phyloP scores from a whole-genome alignment of 768 basidiomycete species.

The Mycena metata region DNA sequence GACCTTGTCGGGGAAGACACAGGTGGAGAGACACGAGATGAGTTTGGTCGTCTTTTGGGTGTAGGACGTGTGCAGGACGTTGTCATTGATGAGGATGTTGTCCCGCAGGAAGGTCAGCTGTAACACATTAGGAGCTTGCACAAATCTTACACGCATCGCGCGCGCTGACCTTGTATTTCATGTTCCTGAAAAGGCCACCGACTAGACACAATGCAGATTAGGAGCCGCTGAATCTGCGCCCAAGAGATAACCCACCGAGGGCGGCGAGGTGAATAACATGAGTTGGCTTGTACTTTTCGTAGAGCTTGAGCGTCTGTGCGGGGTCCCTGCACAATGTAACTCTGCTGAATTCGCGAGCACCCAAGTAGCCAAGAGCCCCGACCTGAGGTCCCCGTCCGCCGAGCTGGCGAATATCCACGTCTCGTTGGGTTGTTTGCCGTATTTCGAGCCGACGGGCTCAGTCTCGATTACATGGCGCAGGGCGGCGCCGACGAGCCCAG shows the following conservation, averaged over 20 bases:
- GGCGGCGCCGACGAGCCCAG: slow-evolving; percentile 76
- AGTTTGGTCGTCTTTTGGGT: slow-evolving; percentile 78
- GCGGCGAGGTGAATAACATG: slow-evolving; percentile 92
- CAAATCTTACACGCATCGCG: background rate
- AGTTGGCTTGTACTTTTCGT: slow-evolving; percentile 93
- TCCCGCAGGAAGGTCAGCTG: slow-evolving; percentile 94
- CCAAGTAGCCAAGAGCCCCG: background rate
- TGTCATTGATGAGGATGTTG: slow-evolving; percentile 96
- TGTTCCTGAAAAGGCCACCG: slow-evolving; percentile 95
- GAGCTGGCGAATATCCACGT: slow-evolving; percentile 77
- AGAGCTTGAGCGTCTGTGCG: slow-evolving; percentile 75
- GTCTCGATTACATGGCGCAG: slow-evolving; percentile 72
- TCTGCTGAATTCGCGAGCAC: background rate
- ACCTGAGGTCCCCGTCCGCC: slow-evolving; percentile 80
- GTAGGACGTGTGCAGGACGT: slow-evolving; percentile 85
- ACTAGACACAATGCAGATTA: slow-evolving; percentile 60
- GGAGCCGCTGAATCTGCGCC: background rate
- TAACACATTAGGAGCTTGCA: background rate
- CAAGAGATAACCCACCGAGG: slow-evolving; percentile 17
- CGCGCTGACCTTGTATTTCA: slow-evolving; percentile 85
- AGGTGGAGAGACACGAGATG: slow-evolving; percentile 96
- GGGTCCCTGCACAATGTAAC: slow-evolving; percentile 24
- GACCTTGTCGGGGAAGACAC: slow-evolving; percentile 97
- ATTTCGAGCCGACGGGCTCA: slow-evolving; percentile 72
- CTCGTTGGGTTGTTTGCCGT: slow-evolving; percentile 71